Base-by-base conservation (phyloP, 495 filamentous ascomycete species). In the Talaromyces wortmannii region DNA sequence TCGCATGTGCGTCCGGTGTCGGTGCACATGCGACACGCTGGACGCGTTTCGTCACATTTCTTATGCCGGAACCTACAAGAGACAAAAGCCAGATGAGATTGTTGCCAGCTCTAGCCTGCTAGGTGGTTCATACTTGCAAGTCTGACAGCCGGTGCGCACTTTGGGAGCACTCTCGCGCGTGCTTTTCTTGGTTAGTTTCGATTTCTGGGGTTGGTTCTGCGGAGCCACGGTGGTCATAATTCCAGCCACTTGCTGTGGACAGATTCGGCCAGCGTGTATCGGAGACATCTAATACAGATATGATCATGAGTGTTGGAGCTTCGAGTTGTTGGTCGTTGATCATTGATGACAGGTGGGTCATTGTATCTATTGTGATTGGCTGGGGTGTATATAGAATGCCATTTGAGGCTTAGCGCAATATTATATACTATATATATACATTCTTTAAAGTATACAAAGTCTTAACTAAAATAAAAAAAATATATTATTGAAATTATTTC, bases 11-110 rank as follows among this genome's bases (percentile, higher is more conserved):
- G 68, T 7, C 72, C 73, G 2, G 67, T 72, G 45, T 50, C 60
- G 29, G 77, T 66, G 58, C 82, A 85, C 77, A 74, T 31, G 63
- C 65, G 56, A 77, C 84, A 18, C 67, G 60, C 7, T 81, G 81
- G 48, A 17, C 77, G 78, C 53, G 62, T 66, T 64, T 85, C 81
- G 69, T 81, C 82, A 69, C 82, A 85, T 67, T 85, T 84, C 40
- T 84, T 81, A 56, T 79, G 74, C 50, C 80, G 71, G 53, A 70
- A 73, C 57, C 81, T 82, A 52, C 15, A 45, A 29, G 18, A 5
- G 4, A 23, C 23, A 23, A 23, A 23, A 23, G 23, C 23, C 23
- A 4, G 23, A 23, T 23, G 23, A 23, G 23, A 1, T 4, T 23
- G 1, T 23, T 23, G 1, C n/a, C 7, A 45, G 17, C 40, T 30